These are phyloP conservation scores for Pugionium dolabratum DNA, from an alignment of 345 rosid genomes.

Conservation along the genomic window DNA sequence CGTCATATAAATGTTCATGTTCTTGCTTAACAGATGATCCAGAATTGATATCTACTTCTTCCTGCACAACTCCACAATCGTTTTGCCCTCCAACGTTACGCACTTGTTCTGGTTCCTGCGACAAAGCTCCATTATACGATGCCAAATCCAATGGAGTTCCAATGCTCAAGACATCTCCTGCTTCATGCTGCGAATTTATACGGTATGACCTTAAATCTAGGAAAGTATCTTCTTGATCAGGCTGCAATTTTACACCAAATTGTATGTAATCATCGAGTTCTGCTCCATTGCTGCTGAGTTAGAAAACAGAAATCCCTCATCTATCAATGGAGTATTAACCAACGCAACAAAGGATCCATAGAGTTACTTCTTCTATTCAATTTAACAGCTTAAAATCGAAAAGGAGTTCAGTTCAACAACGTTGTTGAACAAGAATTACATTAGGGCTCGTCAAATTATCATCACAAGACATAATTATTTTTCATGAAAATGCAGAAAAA, in stretches of 20 bases:
- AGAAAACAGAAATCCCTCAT: conserved; percentile 16
- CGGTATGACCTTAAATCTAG: conserved; percentile 34
- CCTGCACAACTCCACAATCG: conserved; percentile 27
- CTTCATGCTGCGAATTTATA: conserved; percentile 19
- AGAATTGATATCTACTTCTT: conserved; percentile 40
- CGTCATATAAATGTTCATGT: conserved; percentile 38
- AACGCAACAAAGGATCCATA: not conserved
- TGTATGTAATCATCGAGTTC: conserved; percentile 40
- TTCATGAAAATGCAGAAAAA: not conserved
- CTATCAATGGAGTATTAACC: not conserved
- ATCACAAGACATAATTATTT: conserved; percentile 2
- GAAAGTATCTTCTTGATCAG: conserved; percentile 23
- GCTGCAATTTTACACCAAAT: conserved; percentile 29
- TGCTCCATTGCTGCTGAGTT: conserved; percentile 33
- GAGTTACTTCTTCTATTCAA: not conserved
- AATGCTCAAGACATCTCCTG: conserved; percentile 22
- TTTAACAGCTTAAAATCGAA: conserved; percentile 2
- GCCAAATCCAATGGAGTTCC: conserved; percentile 28
- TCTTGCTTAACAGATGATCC: conserved; percentile 42
- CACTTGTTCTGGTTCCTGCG: conserved; percentile 11
- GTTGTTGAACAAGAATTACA: conserved; percentile 1
- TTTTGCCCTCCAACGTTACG: not conserved
- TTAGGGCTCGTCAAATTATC: conserved; percentile 22
- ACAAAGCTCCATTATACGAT: conserved; percentile 19
- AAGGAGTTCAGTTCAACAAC: not conserved